Evolutionary conservation across 129 eudicot species (phyloP).

Genomic region (Solidago caesia): DNA sequence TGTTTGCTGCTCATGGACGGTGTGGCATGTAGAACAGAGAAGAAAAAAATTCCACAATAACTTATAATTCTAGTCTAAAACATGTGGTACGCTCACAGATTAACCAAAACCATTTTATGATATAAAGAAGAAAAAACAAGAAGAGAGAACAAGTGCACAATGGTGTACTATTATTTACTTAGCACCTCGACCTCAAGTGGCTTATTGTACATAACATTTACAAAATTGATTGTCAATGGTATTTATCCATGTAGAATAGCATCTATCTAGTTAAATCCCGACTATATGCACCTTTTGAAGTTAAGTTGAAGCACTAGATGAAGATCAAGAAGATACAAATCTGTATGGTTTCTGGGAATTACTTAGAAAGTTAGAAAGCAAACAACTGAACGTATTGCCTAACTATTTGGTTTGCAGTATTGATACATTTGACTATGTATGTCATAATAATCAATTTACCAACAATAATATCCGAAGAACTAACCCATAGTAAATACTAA

Average conservation of each 20-base stretch:
- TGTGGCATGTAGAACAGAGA: conserved; percentile 15
- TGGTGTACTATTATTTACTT: not conserved
- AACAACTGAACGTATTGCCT: not conserved
- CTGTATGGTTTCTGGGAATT: not conserved
- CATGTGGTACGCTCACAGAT: not conserved
- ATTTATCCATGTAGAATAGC: not conserved
- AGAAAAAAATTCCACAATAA: not conserved
- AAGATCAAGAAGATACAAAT: not conserved
- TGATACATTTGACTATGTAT: too few species aligned
- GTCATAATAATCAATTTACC: not conserved
- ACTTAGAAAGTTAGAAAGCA: not conserved
- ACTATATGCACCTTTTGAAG: not conserved
- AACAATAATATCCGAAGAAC: too few species aligned
- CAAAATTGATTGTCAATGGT: not conserved
- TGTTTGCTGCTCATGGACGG: conserved; percentile 4
- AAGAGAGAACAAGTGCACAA: not conserved
- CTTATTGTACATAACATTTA: not conserved
- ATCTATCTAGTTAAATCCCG: not conserved
- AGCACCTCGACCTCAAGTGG: not conserved
- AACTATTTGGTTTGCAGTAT: too few species aligned
- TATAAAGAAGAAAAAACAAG: not conserved
- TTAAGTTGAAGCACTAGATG: not conserved
- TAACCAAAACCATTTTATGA: not conserved
- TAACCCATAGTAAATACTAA: too few species aligned
- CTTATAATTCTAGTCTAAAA: not conserved